Conservation (phyloP, 768 basidiomycete species). For the Russula compacta region DNA sequence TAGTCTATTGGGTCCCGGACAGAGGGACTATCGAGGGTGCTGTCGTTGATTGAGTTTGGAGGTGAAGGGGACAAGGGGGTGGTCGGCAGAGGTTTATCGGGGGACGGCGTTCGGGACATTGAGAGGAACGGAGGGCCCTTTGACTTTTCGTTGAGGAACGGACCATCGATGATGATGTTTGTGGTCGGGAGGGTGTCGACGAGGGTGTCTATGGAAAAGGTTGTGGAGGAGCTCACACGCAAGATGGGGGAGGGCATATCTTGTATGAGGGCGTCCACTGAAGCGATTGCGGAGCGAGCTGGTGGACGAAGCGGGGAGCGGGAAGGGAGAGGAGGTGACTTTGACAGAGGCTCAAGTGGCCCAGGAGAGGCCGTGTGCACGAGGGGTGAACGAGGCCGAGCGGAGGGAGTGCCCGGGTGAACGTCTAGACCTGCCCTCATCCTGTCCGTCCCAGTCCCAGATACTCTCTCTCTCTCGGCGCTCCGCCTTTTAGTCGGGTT, state of each 20-base stretch:
- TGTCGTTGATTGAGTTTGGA: slow-evolving; percentile 13
- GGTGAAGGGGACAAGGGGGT: slow-evolving; percentile 23
- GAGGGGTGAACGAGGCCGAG: slow-evolving; percentile 29
- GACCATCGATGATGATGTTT: slow-evolving; percentile 13
- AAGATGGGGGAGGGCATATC: slow-evolving; percentile 22
- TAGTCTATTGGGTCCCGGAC: slow-evolving; percentile 7
- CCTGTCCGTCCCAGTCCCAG: too few species aligned
- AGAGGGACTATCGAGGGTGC: slow-evolving; percentile 10
- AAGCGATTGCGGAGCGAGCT: slow-evolving; percentile 12
- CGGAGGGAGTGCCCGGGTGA: slow-evolving; percentile 2
- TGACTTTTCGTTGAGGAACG: slow-evolving; percentile 18
- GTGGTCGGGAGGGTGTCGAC: slow-evolving; percentile 3
- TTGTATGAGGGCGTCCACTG: slow-evolving; percentile 7
- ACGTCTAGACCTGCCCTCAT: neutral
- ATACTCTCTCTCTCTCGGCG: neutral
- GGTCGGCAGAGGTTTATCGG: slow-evolving; percentile 29
- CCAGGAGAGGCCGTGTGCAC: slow-evolving; percentile 23
- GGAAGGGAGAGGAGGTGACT: slow-evolving; percentile 24
- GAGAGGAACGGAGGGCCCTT: slow-evolving; percentile 2
- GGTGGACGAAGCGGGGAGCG: slow-evolving; percentile 27
- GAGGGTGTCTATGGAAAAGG: slow-evolving; percentile 21
- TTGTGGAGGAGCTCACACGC: slow-evolving; percentile 24
- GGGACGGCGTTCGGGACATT: slow-evolving; percentile 22
- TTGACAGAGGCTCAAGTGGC: slow-evolving; percentile 6
- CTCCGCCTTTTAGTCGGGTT: slow-evolving; percentile 2